Base-by-base conservation (phyloP, 768 basidiomycete genomes). In the Lentinula lateritia region DNA sequence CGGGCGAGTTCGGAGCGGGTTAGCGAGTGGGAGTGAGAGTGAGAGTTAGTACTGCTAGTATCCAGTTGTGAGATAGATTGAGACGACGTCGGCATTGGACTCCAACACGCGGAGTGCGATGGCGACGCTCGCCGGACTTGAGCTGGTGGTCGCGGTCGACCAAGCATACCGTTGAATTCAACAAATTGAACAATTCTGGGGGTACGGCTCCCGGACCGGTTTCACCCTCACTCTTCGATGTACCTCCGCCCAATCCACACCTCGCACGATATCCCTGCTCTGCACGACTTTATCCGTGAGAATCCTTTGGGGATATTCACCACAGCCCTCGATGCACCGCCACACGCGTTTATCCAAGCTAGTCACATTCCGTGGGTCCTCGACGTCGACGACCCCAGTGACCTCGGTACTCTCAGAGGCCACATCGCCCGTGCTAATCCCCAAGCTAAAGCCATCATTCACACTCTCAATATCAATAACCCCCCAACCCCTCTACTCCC, bases 121-220 rank as follows among this genome's bases (percentile, higher is more conserved):
- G 85, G 4, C 84, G 79, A 7, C 74, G 73, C 45, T 52, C 86
- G 81, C 58, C 88, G 83, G 28, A 79, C 72, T 75, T 85, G 85
- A 3, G 88, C 89, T 43, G 90, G 90, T 5, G 90, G 90, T 13
- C 83, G 78, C 4, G 90, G 89, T 52, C 89, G 83, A 16, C 87
- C 84, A 13, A 86, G 86, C 43, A 76, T 78, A 23, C 23, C 23
- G 23, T 23, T 23, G 23, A 23, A 23, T 23, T 23, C 1, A 23
- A n/a, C n/a, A n/a, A n/a, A n/a, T n/a, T n/a, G n/a, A 23, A 23
- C 23, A 23, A 23, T 23, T 23, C 23, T 2, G 23, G 23, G 23
- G 23, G 23, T 23, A 23, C 23, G 23, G 23, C 23, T 23, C 23
- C 23, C 23, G 23, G 23, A n/a, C n/a, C n/a, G n/a, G n/a, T n/a